Percentiles rank a stretch among this genome's conserved stretches.
These are phyloP conservation scores for button mushroom (Agaricus bisporus) DNA, from an alignment of 768 basidiomycete species.

Conservation along the genomic window DNA sequence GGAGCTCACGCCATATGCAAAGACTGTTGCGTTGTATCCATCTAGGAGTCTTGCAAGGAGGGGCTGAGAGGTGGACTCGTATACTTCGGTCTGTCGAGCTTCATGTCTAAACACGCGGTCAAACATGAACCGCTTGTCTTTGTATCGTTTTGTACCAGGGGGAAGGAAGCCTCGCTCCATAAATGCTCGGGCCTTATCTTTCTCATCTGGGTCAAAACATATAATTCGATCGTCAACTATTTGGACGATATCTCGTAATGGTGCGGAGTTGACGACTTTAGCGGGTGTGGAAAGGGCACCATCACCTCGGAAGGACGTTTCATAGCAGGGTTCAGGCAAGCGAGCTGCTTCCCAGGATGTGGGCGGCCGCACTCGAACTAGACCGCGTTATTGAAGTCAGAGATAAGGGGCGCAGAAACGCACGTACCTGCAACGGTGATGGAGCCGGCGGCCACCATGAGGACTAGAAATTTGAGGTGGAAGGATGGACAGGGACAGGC, in stretches of 20 bases:
- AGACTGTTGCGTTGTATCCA: conserved; percentile 95
- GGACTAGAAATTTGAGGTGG: conserved; percentile 4
- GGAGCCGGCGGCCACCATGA: conserved; percentile 80
- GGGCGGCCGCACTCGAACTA: conserved; percentile 90
- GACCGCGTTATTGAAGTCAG: conserved; percentile 11
- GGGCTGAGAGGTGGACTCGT: conserved; percentile 79
- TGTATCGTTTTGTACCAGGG: conserved; percentile 88
- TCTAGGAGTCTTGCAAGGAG: conserved; percentile 81
- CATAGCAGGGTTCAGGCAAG: conserved; percentile 70
- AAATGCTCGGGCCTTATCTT: conserved; percentile 73
- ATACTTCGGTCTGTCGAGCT: conserved; percentile 81
- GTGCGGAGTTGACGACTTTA: conserved; percentile 46
- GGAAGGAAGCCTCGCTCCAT: conserved; percentile 81
- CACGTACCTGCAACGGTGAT: conserved; percentile 77
- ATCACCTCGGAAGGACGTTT: conserved; percentile 72
- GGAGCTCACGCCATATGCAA: conserved; percentile 88
- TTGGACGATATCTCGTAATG: conserved; percentile 74
- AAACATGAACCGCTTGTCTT: conserved; percentile 96
- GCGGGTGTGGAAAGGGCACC: conserved; percentile 73
- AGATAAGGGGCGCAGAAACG: conserved; percentile 14
- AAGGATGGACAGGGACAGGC: background rate
- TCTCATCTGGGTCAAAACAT: conserved; percentile 94
- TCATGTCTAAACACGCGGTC: conserved; percentile 86
- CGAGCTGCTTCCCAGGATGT: conserved; percentile 80
- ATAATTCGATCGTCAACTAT: conserved; percentile 92